phyloP scores from a whole-genome alignment of 179 eudicot genomes.

The Sideroxylon spinosum region DNA sequence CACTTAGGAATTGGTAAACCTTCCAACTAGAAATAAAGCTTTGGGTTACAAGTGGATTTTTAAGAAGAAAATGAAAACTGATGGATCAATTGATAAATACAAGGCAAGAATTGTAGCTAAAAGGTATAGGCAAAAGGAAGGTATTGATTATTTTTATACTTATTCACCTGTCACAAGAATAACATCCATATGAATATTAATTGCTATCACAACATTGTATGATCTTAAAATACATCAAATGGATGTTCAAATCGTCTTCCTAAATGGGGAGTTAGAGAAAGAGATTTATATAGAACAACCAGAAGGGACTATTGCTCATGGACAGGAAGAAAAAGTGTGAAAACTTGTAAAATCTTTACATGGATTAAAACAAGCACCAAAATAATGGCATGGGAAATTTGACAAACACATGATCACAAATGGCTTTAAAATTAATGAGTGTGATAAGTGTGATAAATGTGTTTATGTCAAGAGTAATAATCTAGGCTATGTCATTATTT shows the following conservation, averaged over 20 bases:
- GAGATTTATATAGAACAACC: neutral
- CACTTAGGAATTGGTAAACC: neutral
- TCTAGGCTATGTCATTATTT: neutral
- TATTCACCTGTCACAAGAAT: neutral
- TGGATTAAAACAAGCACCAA: neutral
- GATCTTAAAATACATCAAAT: neutral
- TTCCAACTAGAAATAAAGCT: neutral
- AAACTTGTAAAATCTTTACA: neutral
- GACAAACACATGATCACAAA: neutral
- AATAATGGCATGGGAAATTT: neutral
- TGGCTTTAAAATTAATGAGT: neutral
- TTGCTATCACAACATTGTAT: neutral
- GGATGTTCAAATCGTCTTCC: neutral
- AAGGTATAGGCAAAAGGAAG: neutral
- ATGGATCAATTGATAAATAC: neutral
- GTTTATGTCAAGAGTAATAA: neutral
- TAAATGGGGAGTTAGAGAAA: neutral
- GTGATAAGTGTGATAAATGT: neutral
- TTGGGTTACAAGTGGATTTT: too few species aligned
- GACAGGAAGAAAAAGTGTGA: neutral
- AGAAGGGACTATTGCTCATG: neutral
- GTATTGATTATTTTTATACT: neutral
- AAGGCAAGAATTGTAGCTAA: neutral
- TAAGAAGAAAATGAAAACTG: neutral
- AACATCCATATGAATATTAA: neutral